Base-by-base conservation (phyloP, 768 basidiomycete genomes). In the Tubosaeta sp. region DNA sequence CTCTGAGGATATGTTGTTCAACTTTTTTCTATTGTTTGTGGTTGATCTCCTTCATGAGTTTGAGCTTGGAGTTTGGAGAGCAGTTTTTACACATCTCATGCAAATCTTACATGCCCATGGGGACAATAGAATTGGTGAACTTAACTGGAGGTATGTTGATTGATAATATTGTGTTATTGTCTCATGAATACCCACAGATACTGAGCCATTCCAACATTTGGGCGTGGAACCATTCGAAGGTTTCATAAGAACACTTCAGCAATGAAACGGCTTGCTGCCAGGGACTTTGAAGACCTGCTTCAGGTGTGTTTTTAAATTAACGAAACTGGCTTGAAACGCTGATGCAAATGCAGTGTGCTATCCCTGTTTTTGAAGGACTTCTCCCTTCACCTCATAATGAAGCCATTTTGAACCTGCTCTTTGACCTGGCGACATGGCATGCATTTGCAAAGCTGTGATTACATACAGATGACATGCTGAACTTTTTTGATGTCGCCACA, bases 391-490 rank as follows among this genome's bases (percentile, higher is more conserved):
- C 42, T 3, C 54, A 70, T 46, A 54, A 72, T 37, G 46, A 42
- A 1, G 49, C 57, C 8, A 31, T 69, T 13, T 44, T 57, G 8
- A 52, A 61, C 10, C 48, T 73, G 0, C 47, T 71, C 1, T 72
- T 69, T 51, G 56, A 53, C 5, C 44, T 67, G 0, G 61, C 59
- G 10, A 64, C 59, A 4, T 75, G 72, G 73, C 72, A 73, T 60
- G 66, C 54, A 0, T 55, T 63, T 4, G 70, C 65, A 0, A 75
- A 74, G 49, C 59, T 75, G 2, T 61, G 65, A 0, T 29, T 68
- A 0, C 72, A 71, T 46, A 70, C 70, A 0, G 53, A 59, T 6
- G 29, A 29, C 55, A 67, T 26, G 35, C 67, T 41, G 22, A 3
- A 0, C 26, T 32, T 16, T 54, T 70, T 73, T 9, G 61, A 22